Evolutionary conservation across 2,329 filamentous ascomycete genomes (phyloP).

Genomic region (Verticillium klebahnii): DNA sequence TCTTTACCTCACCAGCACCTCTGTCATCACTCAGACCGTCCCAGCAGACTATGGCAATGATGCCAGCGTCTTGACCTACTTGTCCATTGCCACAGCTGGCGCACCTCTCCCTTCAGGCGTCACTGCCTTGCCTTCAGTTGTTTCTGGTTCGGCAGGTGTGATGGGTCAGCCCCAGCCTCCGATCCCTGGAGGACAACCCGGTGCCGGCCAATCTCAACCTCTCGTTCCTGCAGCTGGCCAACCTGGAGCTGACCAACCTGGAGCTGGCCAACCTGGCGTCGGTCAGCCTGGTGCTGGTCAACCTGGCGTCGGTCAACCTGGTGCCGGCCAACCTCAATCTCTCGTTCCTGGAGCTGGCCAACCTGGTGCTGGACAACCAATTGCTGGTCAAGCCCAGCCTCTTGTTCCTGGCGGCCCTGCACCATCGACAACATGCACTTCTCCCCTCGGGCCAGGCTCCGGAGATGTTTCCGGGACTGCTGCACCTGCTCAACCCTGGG

Average conservation of each 20-base stretch:
- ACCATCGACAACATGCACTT: neutral
- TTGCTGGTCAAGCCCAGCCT: neutral
- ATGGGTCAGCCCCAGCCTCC: too few species aligned
- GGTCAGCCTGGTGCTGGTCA: neutral
- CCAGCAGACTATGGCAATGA: slow-evolving; percentile 1
- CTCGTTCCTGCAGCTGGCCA: neutral
- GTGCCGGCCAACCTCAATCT: neutral
- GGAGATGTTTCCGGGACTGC: neutral
- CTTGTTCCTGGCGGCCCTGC: neutral
- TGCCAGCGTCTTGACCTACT: neutral
- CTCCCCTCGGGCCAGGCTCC: neutral
- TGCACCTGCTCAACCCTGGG: neutral
- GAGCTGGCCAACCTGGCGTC: neutral
- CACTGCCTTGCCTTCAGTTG: neutral
- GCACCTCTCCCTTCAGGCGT: neutral
- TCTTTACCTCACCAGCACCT: slow-evolving; percentile 1
- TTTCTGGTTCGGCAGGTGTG: neutral
- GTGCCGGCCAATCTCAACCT: neutral
- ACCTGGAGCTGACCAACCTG: neutral
- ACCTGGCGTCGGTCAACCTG: neutral
- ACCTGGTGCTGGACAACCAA: neutral
- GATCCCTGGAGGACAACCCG: neutral
- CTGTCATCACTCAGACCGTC: neutral
- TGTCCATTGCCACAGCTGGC: neutral
- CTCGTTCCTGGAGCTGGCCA: neutral